A percentile compares a stretch with the other conserved stretches of the same genome.
Evolutionary conservation across 2,329 filamentous ascomycete genomes (phyloP).

Genomic region (Juglanconis juglandina): DNA sequence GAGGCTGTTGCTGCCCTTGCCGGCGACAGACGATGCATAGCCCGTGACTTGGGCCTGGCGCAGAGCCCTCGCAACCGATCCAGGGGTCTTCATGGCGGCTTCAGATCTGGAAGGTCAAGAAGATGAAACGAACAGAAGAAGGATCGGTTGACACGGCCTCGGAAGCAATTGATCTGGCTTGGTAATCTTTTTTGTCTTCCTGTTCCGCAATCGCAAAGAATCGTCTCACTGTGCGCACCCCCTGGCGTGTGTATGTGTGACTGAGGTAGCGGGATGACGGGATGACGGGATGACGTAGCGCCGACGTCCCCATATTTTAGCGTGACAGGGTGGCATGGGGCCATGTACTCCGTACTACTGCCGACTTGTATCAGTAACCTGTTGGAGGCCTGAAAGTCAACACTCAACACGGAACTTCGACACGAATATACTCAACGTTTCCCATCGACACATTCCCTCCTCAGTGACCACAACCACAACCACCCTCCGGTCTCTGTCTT

Average conservation of each 20-base stretch:
- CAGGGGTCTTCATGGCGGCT: conserved; percentile 22
- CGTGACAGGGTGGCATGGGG: background rate
- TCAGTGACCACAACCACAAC: too few species aligned
- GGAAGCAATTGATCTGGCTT: background rate
- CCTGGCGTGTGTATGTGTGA: background rate
- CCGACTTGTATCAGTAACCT: too few species aligned
- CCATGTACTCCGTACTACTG: background rate
- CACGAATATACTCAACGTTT: too few species aligned
- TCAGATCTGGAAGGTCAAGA: background rate
- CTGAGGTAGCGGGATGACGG: background rate
- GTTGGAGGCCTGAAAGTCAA: too few species aligned
- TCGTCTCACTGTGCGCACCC: background rate
- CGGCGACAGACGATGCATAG: background rate
- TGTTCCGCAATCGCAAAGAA: background rate
- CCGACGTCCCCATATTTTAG: background rate
- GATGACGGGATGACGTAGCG: background rate
- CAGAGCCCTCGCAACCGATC: conserved; percentile 18
- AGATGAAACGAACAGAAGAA: background rate
- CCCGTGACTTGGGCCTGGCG: conserved; percentile 14
- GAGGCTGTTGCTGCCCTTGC: background rate
- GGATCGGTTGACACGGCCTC: background rate
- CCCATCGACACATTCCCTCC: too few species aligned
- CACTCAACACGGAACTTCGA: too few species aligned
- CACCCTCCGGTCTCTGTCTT: too few species aligned
- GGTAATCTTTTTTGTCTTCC: background rate